These are phyloP conservation scores for Diaporthe humulicola DNA, from an alignment of 2,329 filamentous ascomycete species.

Conservation along the genomic window DNA sequence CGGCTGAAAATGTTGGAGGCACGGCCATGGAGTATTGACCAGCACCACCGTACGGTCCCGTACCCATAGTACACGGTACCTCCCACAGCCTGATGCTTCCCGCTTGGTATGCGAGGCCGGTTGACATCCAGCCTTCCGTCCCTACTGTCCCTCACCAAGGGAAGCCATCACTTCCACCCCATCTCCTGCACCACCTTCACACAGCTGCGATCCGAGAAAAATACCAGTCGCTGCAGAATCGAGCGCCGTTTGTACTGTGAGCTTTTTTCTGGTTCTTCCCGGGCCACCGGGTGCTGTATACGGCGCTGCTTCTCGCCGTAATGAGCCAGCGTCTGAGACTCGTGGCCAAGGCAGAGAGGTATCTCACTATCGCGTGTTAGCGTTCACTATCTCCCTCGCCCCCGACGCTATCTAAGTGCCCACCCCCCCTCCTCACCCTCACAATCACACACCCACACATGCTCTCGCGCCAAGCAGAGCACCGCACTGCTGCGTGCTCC, in stretches of 20 bases:
- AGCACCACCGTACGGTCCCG: constrained; percentile 3
- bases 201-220: not conserved
- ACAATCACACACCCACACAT: not conserved
- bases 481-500: constrained; percentile 13
- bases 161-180: not conserved
- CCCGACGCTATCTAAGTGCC: constrained; percentile 36
- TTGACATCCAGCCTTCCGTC: constrained; percentile 27
- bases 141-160: not conserved
- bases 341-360: constrained; percentile 9
- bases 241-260: not conserved
- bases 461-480: constrained; percentile 14
- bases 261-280: not conserved
- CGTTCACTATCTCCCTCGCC: constrained; percentile 30
- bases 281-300: not conserved
- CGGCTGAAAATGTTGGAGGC: constrained; percentile 28
- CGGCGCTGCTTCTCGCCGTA: not conserved
- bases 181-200: not conserved
- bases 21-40: constrained; percentile 23
- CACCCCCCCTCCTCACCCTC: constrained; percentile 37
- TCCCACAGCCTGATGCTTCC: constrained; percentile 28
- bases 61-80: constrained; percentile 26
- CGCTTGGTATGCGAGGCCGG: constrained; percentile 26
- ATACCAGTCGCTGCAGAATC: not conserved
- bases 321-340: not conserved
- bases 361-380: constrained; percentile 38